Conservation (phyloP, 352 stramenopile genomes). For the Phytophthora constricta region DNA sequence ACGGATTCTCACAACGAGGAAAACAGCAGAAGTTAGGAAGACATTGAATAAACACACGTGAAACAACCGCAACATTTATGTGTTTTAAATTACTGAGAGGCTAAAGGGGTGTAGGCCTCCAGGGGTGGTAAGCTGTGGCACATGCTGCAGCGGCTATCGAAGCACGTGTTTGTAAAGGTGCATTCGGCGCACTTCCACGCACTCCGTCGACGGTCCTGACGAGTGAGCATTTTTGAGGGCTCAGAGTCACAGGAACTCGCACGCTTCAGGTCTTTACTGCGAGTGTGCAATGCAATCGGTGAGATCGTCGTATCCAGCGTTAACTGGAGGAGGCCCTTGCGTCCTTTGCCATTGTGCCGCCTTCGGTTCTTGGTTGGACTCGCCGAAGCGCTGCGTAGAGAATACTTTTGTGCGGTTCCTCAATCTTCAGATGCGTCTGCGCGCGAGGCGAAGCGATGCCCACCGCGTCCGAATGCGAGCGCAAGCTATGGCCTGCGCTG, state of each 20-base stretch:
- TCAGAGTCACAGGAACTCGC: slow-evolving; percentile 22
- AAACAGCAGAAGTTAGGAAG: background rate
- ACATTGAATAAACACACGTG: background rate
- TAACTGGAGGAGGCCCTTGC: slow-evolving; percentile 46
- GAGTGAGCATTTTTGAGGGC: slow-evolving; percentile 42
- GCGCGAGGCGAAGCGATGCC: slow-evolving; percentile 25
- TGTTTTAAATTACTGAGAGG: slow-evolving; percentile 38
- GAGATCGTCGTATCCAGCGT: slow-evolving; percentile 44
- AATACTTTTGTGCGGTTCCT: slow-evolving; percentile 40
- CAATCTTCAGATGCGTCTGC: slow-evolving; percentile 28
- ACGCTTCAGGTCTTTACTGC: slow-evolving; percentile 30
- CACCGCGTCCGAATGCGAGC: slow-evolving; percentile 23
- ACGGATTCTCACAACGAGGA: no score
- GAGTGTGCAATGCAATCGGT: slow-evolving; percentile 41
- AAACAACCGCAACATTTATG: slow-evolving; percentile 26
- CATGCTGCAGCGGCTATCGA: slow-evolving; percentile 75
- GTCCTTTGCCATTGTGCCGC: slow-evolving; percentile 25
- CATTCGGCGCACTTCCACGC: slow-evolving; percentile 68
- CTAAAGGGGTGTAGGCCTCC: slow-evolving; percentile 28
- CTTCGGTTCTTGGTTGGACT: slow-evolving; percentile 39
- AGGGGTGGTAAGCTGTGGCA: slow-evolving; percentile 46
- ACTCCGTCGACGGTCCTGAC: slow-evolving; percentile 37
- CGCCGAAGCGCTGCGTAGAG: slow-evolving; percentile 40
- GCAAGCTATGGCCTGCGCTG: slow-evolving; percentile 12
- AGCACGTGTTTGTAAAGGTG: slow-evolving; percentile 82